Percentiles rank a stretch among this genome's conserved stretches.
Conservation (phyloP, 768 basidiomycete genomes). For the Lentinula lateritia region DNA sequence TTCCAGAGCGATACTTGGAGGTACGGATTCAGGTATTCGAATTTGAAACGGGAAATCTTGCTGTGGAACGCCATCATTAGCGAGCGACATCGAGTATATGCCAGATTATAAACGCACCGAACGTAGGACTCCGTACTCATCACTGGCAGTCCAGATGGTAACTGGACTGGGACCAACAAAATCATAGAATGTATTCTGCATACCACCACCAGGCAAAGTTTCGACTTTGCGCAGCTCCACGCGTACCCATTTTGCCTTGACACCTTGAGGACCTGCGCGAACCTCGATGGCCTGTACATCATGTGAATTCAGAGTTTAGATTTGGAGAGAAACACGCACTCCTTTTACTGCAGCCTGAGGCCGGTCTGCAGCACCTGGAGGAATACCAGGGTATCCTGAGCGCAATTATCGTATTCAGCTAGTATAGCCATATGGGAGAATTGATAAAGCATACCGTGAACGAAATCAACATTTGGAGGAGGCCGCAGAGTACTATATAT, state of each 20-base stretch:
- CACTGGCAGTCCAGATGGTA: slow-evolving; percentile 75
- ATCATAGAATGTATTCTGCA: slow-evolving; percentile 69
- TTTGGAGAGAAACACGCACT: slow-evolving; percentile 41
- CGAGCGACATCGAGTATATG: slow-evolving; percentile 1
- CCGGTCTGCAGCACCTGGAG: slow-evolving; percentile 67
- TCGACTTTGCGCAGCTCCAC: slow-evolving; percentile 92
- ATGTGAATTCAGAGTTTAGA: slow-evolving; percentile 11
- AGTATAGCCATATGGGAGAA: neutral
- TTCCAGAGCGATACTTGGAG: slow-evolving; percentile 78
- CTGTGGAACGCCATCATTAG: slow-evolving; percentile 27
- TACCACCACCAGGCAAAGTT: slow-evolving; percentile 66
- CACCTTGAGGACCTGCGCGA: slow-evolving; percentile 63
- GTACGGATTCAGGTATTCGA: slow-evolving; percentile 88
- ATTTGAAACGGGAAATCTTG: slow-evolving; percentile 89
- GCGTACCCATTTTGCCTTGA: slow-evolving; percentile 90
- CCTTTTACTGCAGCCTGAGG: slow-evolving; percentile 84
- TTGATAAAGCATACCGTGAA: slow-evolving; percentile 52
- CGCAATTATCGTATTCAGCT: neutral
- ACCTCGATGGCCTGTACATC: slow-evolving; percentile 73
- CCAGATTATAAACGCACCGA: slow-evolving; percentile 41
- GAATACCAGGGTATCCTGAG: slow-evolving; percentile 80
- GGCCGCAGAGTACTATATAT: slow-evolving; percentile 66
- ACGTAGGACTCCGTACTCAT: slow-evolving; percentile 64
- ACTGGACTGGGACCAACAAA: slow-evolving; percentile 78
- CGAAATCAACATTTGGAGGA: slow-evolving; percentile 86